Evolutionary conservation across 106 monocot species (phyloP).

Genomic region (Dendrobium huoshanense): DNA sequence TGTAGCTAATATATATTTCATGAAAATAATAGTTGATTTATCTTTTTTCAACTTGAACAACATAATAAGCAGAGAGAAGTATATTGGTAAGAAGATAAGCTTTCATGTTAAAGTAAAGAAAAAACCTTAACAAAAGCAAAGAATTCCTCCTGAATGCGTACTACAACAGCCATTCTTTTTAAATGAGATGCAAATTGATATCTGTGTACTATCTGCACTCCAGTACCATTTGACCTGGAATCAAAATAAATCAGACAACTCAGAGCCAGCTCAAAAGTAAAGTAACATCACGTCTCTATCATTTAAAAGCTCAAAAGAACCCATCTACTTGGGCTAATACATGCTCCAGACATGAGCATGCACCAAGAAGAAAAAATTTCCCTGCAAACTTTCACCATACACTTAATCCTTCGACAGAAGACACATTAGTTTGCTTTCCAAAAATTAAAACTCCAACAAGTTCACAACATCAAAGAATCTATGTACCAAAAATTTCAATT

Average conservation of each 20-base stretch:
- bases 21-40: slow-evolving; percentile 3
- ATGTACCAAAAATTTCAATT: neutral
- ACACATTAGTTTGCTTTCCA: neutral
- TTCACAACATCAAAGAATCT: neutral
- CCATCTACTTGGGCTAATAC: neutral
- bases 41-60: neutral
- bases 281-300: neutral
- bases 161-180: slow-evolving; percentile 97
- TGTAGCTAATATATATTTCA: neutral
- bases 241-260: slow-evolving; percentile 3
- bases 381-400: neutral
- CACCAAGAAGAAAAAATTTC: neutral
- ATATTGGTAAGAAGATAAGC: neutral
- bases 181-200: slow-evolving; percentile 98
- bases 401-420: neutral
- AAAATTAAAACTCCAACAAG: neutral
- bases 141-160: slow-evolving; percentile 75
- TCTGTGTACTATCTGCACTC: slow-evolving; percentile 92
- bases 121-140: slow-evolving; percentile 91
- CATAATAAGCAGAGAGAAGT: neutral
- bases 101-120: neutral
- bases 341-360: neutral
- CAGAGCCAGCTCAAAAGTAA: neutral
- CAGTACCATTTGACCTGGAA: slow-evolving; percentile 74
- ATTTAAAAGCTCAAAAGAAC: neutral